Evolutionary conservation across 805 yeast species (phyloP), one percentile per base, ranked within the genome.

Genomic region (Wickerhamomyces kurtzmanii): DNA sequence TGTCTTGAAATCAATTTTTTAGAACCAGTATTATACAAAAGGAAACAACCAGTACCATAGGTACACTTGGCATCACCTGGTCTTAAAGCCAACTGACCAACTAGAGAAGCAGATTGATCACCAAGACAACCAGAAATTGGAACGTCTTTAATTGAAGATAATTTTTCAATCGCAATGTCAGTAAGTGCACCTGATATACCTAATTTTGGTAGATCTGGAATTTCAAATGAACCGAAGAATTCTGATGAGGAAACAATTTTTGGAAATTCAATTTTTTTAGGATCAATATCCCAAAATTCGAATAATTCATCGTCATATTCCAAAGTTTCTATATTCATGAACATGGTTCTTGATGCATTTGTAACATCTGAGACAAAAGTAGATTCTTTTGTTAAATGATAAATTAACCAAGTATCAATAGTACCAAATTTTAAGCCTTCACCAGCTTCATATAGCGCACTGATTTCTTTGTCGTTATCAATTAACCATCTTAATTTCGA

Each of bases 1-100:
- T 81, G 75, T 20, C 71, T 63, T 19, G 87, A 74, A 20, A 78
- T 67, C 45, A 85, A 66, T 33, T 84, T 79, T 28, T 63, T 55
- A 24, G 61, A 54, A 33, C 97, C 97, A 2, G 94, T 82, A 56
- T 87, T 87, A 65, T 80, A 84, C 37, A 89, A 63, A 36, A 87
- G 56, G 64, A 87, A 87, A 52, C 94, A 83, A 36, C 97, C 97
- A 2, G 97, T 87, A 37, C 97, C 97, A 47, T 86, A 87, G 8
- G 97, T 87, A 65, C 94, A 85, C 56, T 87, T 87, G 24, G 95
- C 95, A 24, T 79, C 74, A 31, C 96, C 96, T 24, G 72, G 67
- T 38, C 71, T 65, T 44, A 85, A 72, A 2, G 95, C 95, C 54
- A 83, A 56, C 55, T 87, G 96, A 20, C 96, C 97, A 27, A 86